Base-by-base conservation (phyloP, 1,139 yeast genomes). In the Kodamaea suecica region DNA sequence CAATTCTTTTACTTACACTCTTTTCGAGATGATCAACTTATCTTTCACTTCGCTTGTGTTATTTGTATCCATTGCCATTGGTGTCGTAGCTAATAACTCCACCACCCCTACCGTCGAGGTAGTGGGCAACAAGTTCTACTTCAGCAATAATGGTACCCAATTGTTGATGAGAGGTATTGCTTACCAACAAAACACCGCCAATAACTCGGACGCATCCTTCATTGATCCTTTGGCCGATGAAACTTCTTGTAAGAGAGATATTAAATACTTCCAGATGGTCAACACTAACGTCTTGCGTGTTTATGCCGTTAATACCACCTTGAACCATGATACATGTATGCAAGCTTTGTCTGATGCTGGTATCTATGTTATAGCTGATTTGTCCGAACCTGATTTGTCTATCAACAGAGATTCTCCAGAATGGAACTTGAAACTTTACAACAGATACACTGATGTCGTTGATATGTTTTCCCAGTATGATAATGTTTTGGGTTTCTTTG, bases 271-370 rank as follows among this genome's bases (percentile, higher is more conserved):
- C 52, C 88, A 83, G 59, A 76, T 80, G 49, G 66, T 86, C 36
- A 86, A 90, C 23, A 75, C 88, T 51, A 88, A 90, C 62, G 78
- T 84, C 17, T 70, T 84, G 41, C 68, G 84, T 53, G 79, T 78
- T 13, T 86, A 86, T 61, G 83, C 94, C 8, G 66, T 85, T 42
- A 80, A 84, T 59, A 86, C 92, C n/a, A 77, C 75, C 41, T 52
- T 79, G 38, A 79, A 87, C 60, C 97, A 88, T 57, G 88, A 84
- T 52, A 82, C 77, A 48, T 90, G 97, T 68, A 86, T 90, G 95
- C 70, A 86, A 28, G 73, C 84, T 44, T 77, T 87, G 51, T 80
- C 84, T 48, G 81, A 84, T 37, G 96, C 95, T 6, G 96, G 97
- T 36, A 87, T 90, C 47, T 88, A 88, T 52, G 77, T 88, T 17